Evolutionary conservation across 352 stramenopile genomes (phyloP).

Genomic region (Pythium sukuiense): DNA sequence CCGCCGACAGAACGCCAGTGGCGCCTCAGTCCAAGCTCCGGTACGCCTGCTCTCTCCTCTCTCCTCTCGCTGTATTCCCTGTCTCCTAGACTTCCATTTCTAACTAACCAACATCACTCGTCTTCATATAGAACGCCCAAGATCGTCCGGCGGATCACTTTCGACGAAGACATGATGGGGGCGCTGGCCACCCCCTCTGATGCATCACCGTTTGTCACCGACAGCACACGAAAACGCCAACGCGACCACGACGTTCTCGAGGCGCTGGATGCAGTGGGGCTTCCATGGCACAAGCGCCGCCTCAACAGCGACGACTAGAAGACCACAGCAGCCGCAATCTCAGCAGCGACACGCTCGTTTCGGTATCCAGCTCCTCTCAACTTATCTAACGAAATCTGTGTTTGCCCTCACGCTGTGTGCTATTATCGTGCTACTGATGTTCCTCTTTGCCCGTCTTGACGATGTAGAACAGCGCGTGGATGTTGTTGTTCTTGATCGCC

Average conservation of each 20-base stretch:
- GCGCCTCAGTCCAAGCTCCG: conserved; percentile 11
- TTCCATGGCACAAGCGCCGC: conserved; percentile 25
- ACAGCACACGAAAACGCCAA: conserved; percentile 33
- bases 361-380: neutral
- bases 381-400: conserved; percentile 3
- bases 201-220: conserved; percentile 16
- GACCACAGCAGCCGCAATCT: neutral
- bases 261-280: conserved; percentile 17
- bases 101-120: neutral
- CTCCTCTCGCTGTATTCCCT: too few relatives aligned
- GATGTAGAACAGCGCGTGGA: conserved; percentile 85
- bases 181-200: conserved; percentile 29
- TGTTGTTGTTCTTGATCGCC: conserved; percentile 91
- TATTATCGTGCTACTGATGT: conserved; percentile 39
- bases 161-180: conserved; percentile 47
- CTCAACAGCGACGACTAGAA: conserved; percentile 4
- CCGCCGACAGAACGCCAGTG: conserved; percentile 13
- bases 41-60: too few relatives aligned
- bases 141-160: conserved; percentile 42
- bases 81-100: neutral
- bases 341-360: neutral
- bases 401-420: neutral
- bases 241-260: conserved; percentile 32
- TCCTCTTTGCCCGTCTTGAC: conserved; percentile 85
- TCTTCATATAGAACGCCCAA: conserved; percentile 29